Evolutionary conservation across 441 rosid species (phyloP), one percentile per base, ranked within the genome.

Genomic region (Euphorbia schlechtendalii): DNA sequence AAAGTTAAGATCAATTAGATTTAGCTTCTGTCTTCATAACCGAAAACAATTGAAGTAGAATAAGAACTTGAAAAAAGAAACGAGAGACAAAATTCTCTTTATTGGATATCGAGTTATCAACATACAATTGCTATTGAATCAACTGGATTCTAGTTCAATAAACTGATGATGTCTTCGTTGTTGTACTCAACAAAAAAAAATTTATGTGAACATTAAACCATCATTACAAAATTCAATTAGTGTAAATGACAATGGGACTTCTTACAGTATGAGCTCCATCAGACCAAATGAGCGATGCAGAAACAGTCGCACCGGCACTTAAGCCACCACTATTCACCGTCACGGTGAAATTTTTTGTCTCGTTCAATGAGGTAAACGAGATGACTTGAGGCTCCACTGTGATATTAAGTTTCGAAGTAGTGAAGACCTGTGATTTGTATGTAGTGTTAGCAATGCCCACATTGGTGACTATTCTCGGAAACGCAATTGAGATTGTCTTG

Each of bases 401-500:
- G 41, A 81, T 56, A 4, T 8, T 9, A 9, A 74, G n/a, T 34
- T 52, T 56, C 4, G 66, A n/a, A 36, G 21, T 34, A 36, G 55
- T 1, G 15, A 18, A 22, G 2, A 78, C 25, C 57, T 9, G 45
- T 56, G 24, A 76, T 34, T 56, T 75, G 66, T 82, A 84, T 0
- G 74, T 80, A 11, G 83, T 82, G 21, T 66, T 73, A 17, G 75
- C 58, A 18, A 10, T 25, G 1, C 84, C 82, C 20, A 80, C 82
- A 61, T 84, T 82, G 0, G 82, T 82, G 28, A 75, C 88, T 43
- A 80, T 81, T 66, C 86, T 69, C 0, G 53, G 59, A 49, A 84
- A 80, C 13, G 21, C 52, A 3, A 73, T 1, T 0, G 7, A 24
- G 38, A 80, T 76, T 5, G 30, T 1, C 11, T 36, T 0, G 20